These are phyloP conservation scores for Fagopyrum tataricum DNA, from an alignment of 148 eudicot genomes.

Conservation along the genomic window DNA sequence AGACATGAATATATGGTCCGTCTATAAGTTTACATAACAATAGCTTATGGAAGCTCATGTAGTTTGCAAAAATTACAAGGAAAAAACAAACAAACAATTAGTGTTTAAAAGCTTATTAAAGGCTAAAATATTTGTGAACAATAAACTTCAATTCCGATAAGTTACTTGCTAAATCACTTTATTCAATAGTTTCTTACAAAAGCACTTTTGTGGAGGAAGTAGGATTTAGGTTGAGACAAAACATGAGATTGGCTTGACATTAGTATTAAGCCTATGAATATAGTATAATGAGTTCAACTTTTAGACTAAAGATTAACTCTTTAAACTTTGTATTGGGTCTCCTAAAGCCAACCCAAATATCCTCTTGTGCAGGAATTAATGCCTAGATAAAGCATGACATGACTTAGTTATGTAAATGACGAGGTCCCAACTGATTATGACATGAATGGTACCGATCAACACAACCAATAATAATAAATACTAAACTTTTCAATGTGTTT, in stretches of 20 bases:
- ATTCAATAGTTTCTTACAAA: neutral
- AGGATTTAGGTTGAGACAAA: neutral
- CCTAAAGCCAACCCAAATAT: neutral
- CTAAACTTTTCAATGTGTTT: conserved; percentile 1
- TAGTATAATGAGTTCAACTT: neutral
- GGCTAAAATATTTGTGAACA: too few species aligned
- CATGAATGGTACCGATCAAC: neutral
- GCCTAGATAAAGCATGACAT: neutral
- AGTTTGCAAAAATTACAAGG: too few species aligned
- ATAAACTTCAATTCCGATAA: too few species aligned
- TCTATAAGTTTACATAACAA: too few species aligned
- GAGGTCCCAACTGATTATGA: neutral
- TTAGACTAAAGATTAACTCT: neutral
- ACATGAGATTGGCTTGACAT: neutral
- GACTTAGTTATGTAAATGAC: neutral
- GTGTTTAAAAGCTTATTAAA: too few species aligned
- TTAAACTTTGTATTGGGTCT: neutral
- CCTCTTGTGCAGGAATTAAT: neutral
- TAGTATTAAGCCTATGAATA: neutral
- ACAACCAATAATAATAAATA: conserved; percentile 3
- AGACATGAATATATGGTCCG: too few species aligned
- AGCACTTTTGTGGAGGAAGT: too few species aligned
- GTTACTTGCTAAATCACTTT: neutral
- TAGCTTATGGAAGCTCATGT: too few species aligned
- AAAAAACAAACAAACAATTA: too few species aligned